Conservation (phyloP, 2,329 filamentous ascomycete genomes). For the Colletotrichum tabaci region DNA sequence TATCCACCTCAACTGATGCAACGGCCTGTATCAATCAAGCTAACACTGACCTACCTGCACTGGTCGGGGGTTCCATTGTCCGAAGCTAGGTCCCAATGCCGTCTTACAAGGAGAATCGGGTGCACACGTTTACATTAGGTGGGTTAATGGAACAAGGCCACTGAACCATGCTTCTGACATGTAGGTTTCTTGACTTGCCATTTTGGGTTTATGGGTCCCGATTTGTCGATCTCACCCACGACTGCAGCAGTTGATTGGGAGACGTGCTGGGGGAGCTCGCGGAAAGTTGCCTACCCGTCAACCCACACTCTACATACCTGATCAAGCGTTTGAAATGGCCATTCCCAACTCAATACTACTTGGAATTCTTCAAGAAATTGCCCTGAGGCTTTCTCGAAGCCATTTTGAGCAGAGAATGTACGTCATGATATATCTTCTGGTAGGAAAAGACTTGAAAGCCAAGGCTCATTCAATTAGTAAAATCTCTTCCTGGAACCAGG, state of each 20-base stretch:
- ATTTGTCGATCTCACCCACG: not conserved
- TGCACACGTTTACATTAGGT: not conserved
- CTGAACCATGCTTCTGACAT: not conserved
- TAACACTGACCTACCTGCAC: conserved; percentile 9
- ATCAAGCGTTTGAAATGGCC: too few species aligned
- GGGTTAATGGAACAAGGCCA: not conserved
- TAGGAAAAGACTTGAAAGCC: too few species aligned
- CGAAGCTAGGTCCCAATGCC: not conserved
- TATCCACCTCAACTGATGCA: not conserved
- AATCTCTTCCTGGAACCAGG: too few species aligned
- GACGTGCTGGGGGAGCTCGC: conserved; percentile 6
- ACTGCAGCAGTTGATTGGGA: not conserved
- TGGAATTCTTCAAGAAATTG: too few species aligned
- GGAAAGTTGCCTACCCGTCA: conserved; percentile 6
- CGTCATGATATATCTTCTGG: rapidly evolving
- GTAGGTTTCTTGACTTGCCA: not conserved
- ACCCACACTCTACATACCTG: too few species aligned
- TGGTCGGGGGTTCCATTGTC: not conserved
- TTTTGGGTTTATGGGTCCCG: not conserved
- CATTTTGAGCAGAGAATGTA: too few species aligned
- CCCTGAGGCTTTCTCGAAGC: too few species aligned
- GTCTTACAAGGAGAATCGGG: not conserved
- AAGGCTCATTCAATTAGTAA: too few species aligned
- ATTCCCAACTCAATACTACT: too few species aligned
- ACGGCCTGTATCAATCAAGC: not conserved